Base-by-base conservation (phyloP, 73 alveolate genomes). In the Paramecium octaurelia region DNA sequence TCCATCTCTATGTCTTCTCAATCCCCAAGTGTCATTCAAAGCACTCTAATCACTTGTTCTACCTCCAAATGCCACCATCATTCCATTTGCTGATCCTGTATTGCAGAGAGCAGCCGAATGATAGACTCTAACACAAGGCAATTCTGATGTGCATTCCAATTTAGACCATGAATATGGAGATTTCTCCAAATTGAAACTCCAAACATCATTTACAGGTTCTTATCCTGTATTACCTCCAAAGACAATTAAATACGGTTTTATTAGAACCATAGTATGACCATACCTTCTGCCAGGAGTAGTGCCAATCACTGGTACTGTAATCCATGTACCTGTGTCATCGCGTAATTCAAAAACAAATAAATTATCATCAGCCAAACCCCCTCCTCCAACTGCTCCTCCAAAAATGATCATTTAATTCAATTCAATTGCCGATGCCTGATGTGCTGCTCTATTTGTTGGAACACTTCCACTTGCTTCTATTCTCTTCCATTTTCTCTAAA, bases 311-410 rank as follows among this genome's bases (percentile, higher is more conserved):
- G 99, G 99, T 36, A 99, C 99, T 27, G 97, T 97, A 98, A 97
- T 93, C 99, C 99, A 99, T 92, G 96, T 95, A 14, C 99, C 97
- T 18, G 90, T 88, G 92, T 96, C 97, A 88, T 98, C 98, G 73
- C 96, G 85, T 54, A 95, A 83, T 44, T 97, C 99, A 50, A 96
- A 93, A 50, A 98, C 88, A 57, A 92, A 95, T 44, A 95, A 89
- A 85, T 96, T 97, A 91, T 96, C 98, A 42, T 98, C 96, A 16
- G 99, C 98, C 71, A 96, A 94, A 57, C 99, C 97, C 21, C 99
- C 99, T 2, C 99, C 99, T 93, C 99, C 99, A 31, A 99, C 98
- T 23, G 99, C 99, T 6, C 99, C 99, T 40, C 99, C 99, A 91
- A 98, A 97, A 80, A 99, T 95, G n/a, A 99, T 99, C 97, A 97